Evolutionary conservation across 2,329 filamentous ascomycete species (phyloP).

Genomic region (Claviceps pusilla): DNA sequence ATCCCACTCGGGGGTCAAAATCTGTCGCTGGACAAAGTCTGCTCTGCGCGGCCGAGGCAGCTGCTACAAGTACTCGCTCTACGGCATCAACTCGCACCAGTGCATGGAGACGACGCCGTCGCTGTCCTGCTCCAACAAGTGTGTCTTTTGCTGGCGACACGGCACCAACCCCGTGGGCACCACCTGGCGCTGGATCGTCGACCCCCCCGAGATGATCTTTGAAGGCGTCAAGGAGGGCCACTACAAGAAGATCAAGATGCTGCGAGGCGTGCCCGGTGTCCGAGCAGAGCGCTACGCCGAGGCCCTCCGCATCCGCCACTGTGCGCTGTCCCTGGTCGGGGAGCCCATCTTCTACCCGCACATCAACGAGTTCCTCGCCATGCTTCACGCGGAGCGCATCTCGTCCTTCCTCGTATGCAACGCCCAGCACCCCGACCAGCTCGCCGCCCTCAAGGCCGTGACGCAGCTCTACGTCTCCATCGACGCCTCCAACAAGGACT

Average conservation of each 20-base stretch:
- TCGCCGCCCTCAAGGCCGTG: constrained; percentile 66
- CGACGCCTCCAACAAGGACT: constrained; percentile 82
- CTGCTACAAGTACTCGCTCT: constrained; percentile 97
- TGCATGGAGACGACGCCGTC: constrained; percentile 98
- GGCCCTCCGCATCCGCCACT: constrained; percentile 85
- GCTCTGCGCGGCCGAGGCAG: constrained; percentile 83
- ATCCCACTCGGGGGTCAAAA: constrained; percentile 90
- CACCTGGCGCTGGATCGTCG: constrained; percentile 91
- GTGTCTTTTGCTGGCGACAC: constrained; percentile 97
- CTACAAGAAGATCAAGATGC: constrained; percentile 95
- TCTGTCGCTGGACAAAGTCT: constrained; percentile 97
- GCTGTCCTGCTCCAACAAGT: constrained; percentile 93
- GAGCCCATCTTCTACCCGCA: constrained; percentile 98
- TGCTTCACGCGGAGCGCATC: constrained; percentile 76
- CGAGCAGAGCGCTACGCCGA: constrained; percentile 83
- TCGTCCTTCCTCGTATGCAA: constrained; percentile 95
- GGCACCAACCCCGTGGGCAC: constrained; percentile 95
- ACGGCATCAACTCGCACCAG: constrained; percentile 88
- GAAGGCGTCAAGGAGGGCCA: constrained; percentile 79
- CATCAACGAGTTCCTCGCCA: constrained; percentile 77
- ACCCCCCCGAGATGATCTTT: constrained; percentile 80
- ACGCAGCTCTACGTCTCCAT: constrained; percentile 96
- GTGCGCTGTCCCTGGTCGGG: constrained; percentile 79
- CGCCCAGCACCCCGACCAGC: constrained; percentile 85
- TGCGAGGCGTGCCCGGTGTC: constrained; percentile 85